Percentiles rank a stretch among this genome's conserved stretches.
These are phyloP conservation scores for Mycogone perniciosa DNA, from an alignment of 2,329 filamentous ascomycete species.

Conservation along the genomic window DNA sequence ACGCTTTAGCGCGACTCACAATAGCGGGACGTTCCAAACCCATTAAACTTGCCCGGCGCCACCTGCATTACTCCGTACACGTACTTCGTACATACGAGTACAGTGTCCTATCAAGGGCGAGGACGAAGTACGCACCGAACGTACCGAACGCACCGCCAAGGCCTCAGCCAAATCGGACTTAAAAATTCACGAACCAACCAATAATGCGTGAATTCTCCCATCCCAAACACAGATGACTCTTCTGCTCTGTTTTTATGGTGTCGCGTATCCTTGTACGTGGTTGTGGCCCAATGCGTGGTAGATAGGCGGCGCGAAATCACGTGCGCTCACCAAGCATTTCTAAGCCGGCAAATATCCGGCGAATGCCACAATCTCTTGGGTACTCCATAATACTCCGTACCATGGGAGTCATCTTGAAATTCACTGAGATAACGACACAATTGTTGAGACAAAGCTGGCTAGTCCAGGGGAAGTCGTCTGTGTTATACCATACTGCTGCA, in stretches of 20 bases:
- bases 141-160: background rate
- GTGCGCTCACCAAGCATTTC: background rate
- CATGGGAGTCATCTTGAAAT: too few relatives aligned
- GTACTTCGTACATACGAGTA: too few relatives aligned
- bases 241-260: slow-evolving; percentile 8
- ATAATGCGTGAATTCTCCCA: background rate
- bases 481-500: background rate
- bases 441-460: too few relatives aligned
- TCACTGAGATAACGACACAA: too few relatives aligned
- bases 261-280: slow-evolving; percentile 10
- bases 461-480: background rate
- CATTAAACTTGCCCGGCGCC: slow-evolving; percentile 9
- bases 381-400: background rate
- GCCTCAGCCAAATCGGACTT: slow-evolving; percentile 6
- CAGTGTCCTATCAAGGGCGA: slow-evolving; percentile 11
- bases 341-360: too few relatives aligned
- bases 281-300: slow-evolving; percentile 4
- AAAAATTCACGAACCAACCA: background rate
- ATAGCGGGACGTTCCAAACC: slow-evolving; percentile 11
- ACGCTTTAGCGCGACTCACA: slow-evolving; percentile 27
- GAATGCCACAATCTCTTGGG: background rate
- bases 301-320: slow-evolving; percentile 5
- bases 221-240: background rate
- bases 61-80: background rate
- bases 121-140: background rate